These are phyloP conservation scores for Solanum bukasovii DNA, from an alignment of 257 asterid species.

Conservation along the genomic window DNA sequence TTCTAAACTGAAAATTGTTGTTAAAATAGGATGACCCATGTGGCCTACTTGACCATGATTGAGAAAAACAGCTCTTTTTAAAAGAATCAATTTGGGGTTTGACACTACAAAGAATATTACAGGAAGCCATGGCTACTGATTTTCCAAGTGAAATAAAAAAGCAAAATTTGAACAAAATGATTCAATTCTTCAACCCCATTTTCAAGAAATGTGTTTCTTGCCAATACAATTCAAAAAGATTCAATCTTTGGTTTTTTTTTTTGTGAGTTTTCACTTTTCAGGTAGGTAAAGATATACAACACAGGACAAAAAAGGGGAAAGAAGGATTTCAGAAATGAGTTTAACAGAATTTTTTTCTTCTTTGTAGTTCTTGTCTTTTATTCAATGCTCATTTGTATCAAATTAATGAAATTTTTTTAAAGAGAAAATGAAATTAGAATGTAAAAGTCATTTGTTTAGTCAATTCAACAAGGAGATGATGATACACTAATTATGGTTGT, in stretches of 20 bases:
- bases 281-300: neutral
- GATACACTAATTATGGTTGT: neutral
- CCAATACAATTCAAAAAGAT: neutral
- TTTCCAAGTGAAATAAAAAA: neutral
- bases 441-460: neutral
- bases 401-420: neutral
- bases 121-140: constrained; percentile 37
- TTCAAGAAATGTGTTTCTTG: neutral
- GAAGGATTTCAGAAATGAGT: neutral
- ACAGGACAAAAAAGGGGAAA: neutral
- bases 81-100: constrained; percentile 34
- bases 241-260: neutral
- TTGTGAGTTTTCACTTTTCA: neutral
- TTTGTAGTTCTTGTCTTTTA: neutral
- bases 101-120: constrained; percentile 39
- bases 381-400: neutral
- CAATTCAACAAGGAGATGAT: neutral
- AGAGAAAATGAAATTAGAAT: neutral
- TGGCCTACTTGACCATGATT: constrained; percentile 28
- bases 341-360: neutral
- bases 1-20: constrained; percentile 15
- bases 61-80: constrained; percentile 18
- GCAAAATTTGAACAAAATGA: neutral
- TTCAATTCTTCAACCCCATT: neutral
- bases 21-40: constrained; percentile 15